phyloP scores from a whole-genome alignment of 2,329 filamentous ascomycete species.

The Beauveria varroae region DNA sequence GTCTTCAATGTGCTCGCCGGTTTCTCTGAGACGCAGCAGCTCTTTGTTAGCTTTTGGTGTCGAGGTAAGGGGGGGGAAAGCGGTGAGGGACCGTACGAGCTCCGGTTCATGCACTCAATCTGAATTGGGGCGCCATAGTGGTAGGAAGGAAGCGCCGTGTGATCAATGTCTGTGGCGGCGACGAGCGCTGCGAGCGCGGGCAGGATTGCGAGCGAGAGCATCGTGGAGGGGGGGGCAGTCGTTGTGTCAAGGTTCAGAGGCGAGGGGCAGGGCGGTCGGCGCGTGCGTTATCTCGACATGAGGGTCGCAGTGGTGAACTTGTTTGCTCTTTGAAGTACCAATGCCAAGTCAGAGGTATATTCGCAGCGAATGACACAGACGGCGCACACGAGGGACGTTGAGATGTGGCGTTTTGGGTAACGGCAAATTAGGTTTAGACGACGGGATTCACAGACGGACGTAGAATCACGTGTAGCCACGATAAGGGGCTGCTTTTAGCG shows the following conservation, averaged over 20 bases:
- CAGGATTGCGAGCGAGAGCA: conserved; percentile 13
- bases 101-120: conserved; percentile 68
- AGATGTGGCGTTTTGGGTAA: neutral
- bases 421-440: neutral
- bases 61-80: neutral
- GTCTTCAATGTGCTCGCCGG: conserved; percentile 83
- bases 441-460: neutral
- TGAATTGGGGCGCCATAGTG: conserved; percentile 59
- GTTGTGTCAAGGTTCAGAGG: neutral
- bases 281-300: neutral
- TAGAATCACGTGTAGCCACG: conserved; percentile 6
- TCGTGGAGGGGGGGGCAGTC: neutral
- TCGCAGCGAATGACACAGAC: neutral
- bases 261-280: neutral
- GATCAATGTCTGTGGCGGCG: conserved; percentile 18
- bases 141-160: conserved; percentile 49
- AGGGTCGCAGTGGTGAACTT: neutral
- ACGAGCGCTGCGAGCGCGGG: conserved; percentile 22
- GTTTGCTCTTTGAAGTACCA: neutral
- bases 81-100: conserved; percentile 47
- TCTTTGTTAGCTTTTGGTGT: neutral
- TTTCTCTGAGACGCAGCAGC: conserved; percentile 51
- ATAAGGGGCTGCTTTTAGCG: neutral
- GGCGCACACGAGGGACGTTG: neutral
- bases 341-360: neutral